Evolutionary conservation across 129 eudicot species (phyloP).

Genomic region (Tanacetum coccineum): DNA sequence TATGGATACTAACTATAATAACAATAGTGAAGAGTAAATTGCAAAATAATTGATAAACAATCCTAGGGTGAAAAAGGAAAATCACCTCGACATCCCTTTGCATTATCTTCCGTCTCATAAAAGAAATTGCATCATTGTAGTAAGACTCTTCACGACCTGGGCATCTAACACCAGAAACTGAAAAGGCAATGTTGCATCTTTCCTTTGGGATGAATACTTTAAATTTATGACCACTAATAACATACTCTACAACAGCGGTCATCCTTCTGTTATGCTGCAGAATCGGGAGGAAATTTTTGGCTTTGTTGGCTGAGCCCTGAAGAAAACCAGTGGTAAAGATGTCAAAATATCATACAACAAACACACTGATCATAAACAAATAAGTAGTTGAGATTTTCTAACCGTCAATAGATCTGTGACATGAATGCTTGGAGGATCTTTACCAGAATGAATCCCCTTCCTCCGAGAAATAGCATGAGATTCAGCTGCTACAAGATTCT

Average conservation of each 20-base stretch:
- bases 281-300: constrained; percentile 81
- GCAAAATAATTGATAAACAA: neutral
- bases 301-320: constrained; percentile 74
- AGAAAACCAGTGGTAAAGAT: neutral
- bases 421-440: too few species aligned
- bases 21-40: too few species aligned
- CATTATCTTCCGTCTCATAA: too few species aligned
- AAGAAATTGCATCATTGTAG: constrained; percentile 79
- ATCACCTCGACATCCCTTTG: constrained; percentile 97
- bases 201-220: constrained; percentile 80
- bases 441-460: constrained; percentile 79
- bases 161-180: constrained; percentile 91
- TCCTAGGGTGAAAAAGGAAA: constrained; percentile 14
- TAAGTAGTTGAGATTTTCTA: constrained; percentile 23
- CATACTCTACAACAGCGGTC: constrained; percentile 90
- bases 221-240: constrained; percentile 87
- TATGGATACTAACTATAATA: too few species aligned
- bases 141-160: constrained; percentile 95
- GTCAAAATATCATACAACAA: neutral
- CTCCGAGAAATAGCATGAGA: constrained; percentile 65
- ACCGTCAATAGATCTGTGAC: constrained; percentile 82
- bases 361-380: constrained; percentile 2
- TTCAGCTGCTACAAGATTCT: constrained; percentile 87
- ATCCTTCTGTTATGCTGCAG: constrained; percentile 82
- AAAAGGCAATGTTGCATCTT: constrained; percentile 87